A percentile compares a stretch with the other conserved stretches of the same genome.
Evolutionary conservation across 2,329 filamentous ascomycete species (phyloP).

Genomic region (Zopfia rhizophila): DNA sequence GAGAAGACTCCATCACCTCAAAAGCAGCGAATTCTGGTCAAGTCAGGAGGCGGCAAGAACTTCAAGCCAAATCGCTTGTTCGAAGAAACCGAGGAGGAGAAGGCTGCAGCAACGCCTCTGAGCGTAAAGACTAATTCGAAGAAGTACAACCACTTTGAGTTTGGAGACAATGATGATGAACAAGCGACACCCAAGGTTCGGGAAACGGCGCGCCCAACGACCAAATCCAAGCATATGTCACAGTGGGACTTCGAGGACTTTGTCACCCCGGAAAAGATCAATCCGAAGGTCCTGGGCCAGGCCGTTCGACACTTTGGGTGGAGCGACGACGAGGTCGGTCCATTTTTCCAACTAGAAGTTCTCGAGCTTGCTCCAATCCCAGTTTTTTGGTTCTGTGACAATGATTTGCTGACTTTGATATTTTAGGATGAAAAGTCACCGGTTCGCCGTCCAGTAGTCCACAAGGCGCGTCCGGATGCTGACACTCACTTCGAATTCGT

Average conservation of each 20-base stretch:
- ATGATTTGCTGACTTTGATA: constrained; percentile 30
- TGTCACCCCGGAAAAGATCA: constrained; percentile 80
- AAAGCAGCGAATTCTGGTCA: constrained; percentile 53
- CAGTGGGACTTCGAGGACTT: constrained; percentile 94
- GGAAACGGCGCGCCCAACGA: constrained; percentile 35
- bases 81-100: constrained; percentile 62
- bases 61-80: constrained; percentile 66
- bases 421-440: constrained; percentile 67
- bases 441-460: constrained; percentile 66
- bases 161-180: constrained; percentile 70
- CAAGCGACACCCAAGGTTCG: constrained; percentile 45
- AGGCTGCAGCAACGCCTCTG: constrained; percentile 42
- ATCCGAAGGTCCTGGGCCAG: constrained; percentile 70
- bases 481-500: constrained; percentile 85
- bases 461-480: constrained; percentile 80
- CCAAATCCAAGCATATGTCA: constrained; percentile 69
- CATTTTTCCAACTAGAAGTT: constrained; percentile 28
- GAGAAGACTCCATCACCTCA: constrained; percentile 47
- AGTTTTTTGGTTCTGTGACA: constrained; percentile 2
- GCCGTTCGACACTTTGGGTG: constrained; percentile 80
- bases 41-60: constrained; percentile 63
- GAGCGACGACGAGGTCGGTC: constrained; percentile 72
- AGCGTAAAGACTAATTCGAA: constrained; percentile 74
- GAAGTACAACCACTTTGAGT: constrained; percentile 88
- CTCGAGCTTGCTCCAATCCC: constrained; percentile 22